Percentiles rank a stretch among this genome's conserved stretches.
phyloP scores from a whole-genome alignment of 2,329 filamentous ascomycete genomes.

The Nemania sp. region DNA sequence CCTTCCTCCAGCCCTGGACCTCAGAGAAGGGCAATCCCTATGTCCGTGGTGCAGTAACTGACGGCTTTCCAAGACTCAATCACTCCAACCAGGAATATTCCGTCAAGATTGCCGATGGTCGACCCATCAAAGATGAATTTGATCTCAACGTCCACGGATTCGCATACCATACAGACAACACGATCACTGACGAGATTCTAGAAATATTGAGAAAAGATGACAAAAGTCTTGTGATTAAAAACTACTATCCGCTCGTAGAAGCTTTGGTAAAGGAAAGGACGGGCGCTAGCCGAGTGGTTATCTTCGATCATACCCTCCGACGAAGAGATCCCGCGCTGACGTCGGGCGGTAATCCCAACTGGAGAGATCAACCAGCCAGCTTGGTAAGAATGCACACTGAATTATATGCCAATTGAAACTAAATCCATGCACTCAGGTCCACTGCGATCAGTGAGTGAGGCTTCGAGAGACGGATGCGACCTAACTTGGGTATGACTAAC shows the following conservation, averaged over 20 bases:
- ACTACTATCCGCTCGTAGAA: slow-evolving; percentile 16
- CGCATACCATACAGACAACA: background rate
- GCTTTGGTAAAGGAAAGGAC: slow-evolving; percentile 18
- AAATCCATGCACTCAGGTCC: background rate
- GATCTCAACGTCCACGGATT: background rate
- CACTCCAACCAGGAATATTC: slow-evolving; percentile 5
- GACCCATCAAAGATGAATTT: slow-evolving; percentile 8
- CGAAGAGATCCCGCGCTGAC: slow-evolving; percentile 2
- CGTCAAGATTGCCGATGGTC: slow-evolving; percentile 3
- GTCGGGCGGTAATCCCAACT: slow-evolving; percentile 5
- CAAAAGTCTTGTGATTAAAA: background rate
- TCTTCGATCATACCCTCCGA: slow-evolving; percentile 23
- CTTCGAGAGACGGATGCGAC: background rate
- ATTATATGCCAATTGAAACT: background rate
- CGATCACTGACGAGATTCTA: background rate
- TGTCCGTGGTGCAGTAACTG: background rate
- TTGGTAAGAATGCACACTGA: slow-evolving; percentile 12
- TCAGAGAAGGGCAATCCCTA: slow-evolving; percentile 2
- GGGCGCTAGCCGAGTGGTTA: slow-evolving; percentile 15
- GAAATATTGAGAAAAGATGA: background rate
- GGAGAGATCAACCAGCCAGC: slow-evolving; percentile 22
- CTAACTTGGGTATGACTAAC: background rate
- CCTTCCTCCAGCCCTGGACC: slow-evolving; percentile 14
- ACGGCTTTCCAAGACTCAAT: slow-evolving; percentile 6
- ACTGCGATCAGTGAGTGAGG: background rate